phyloP scores from a whole-genome alignment of 2,329 filamentous ascomycete genomes.

The Trichoderma atroviride region DNA sequence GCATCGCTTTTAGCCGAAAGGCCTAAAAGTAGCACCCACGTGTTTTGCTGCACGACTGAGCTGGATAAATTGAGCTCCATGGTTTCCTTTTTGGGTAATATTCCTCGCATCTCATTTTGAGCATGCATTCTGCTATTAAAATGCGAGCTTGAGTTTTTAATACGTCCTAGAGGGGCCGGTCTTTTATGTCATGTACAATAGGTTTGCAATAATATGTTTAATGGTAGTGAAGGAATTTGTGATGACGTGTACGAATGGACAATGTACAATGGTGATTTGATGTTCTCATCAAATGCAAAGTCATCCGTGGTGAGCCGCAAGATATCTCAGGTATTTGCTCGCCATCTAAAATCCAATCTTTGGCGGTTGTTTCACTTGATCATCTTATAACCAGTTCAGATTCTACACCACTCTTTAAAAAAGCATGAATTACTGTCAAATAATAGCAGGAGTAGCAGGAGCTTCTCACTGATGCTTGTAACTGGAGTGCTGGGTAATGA shows the following conservation, averaged over 20 bases:
- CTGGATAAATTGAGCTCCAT: not conserved
- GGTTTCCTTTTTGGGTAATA: conserved; percentile 11
- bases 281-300: too few relatives aligned
- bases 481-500: too few relatives aligned
- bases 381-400: too few relatives aligned
- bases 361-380: too few relatives aligned
- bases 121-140: not conserved
- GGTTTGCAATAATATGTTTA: not conserved
- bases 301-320: too few relatives aligned
- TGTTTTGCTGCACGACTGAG: not conserved
- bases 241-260: not conserved
- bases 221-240: conserved; percentile 1
- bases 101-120: not conserved
- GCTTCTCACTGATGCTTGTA: too few relatives aligned
- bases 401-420: too few relatives aligned
- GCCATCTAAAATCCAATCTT: too few relatives aligned
- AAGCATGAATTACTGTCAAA: too few relatives aligned
- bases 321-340: too few relatives aligned
- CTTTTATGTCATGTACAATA: conserved; percentile 2
- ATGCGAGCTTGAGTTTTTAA: not conserved
- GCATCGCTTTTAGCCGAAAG: not conserved
- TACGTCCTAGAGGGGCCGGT: not conserved
- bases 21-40: not conserved
- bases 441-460: too few relatives aligned
- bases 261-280: not conserved